phyloP scores from a whole-genome alignment of 306 rosid genomes.

The Castanea sativa region DNA sequence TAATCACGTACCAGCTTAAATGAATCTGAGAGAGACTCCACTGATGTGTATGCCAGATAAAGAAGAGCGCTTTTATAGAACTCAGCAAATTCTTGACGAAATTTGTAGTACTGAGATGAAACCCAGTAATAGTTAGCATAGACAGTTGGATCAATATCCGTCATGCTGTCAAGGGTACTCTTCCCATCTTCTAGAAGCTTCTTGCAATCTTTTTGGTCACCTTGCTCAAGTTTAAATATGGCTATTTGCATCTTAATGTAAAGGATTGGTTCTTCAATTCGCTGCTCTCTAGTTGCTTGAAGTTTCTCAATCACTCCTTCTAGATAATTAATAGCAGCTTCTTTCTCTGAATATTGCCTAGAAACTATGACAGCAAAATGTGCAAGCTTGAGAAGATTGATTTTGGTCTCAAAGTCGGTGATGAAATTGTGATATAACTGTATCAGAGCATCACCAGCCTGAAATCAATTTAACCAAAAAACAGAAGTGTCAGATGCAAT shows the following conservation, averaged over 20 bases:
- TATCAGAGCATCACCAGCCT: slow-evolving; percentile 98
- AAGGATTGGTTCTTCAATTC: slow-evolving; percentile 87
- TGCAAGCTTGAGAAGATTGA: slow-evolving; percentile 98
- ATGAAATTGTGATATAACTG: slow-evolving; percentile 95
- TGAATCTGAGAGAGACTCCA: slow-evolving; percentile 95
- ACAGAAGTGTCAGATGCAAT: background rate
- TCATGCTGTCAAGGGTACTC: slow-evolving; percentile 92
- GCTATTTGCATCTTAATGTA: slow-evolving; percentile 94
- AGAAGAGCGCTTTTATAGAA: slow-evolving; percentile 99
- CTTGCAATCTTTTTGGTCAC: slow-evolving; percentile 85
- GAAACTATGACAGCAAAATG: slow-evolving; percentile 98
- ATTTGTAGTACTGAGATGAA: slow-evolving; percentile 81
- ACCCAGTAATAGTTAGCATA: slow-evolving; percentile 97
- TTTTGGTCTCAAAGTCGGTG: slow-evolving; percentile 97
- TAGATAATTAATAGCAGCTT: slow-evolving; percentile 86
- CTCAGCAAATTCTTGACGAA: slow-evolving; percentile 93
- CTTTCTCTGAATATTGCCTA: slow-evolving; percentile 92
- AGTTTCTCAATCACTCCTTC: slow-evolving; percentile 91
- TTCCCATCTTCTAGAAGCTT: slow-evolving; percentile 93
- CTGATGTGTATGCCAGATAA: slow-evolving; percentile 92
- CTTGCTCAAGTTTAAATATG: slow-evolving; percentile 79
- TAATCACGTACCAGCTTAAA: slow-evolving; percentile 78
- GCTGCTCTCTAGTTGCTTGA: slow-evolving; percentile 83
- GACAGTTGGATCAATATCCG: slow-evolving; percentile 97
- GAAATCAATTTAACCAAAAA: slow-evolving; percentile 27